Conservation (phyloP, 768 basidiomycete genomes). For the Russula olivacea region DNA sequence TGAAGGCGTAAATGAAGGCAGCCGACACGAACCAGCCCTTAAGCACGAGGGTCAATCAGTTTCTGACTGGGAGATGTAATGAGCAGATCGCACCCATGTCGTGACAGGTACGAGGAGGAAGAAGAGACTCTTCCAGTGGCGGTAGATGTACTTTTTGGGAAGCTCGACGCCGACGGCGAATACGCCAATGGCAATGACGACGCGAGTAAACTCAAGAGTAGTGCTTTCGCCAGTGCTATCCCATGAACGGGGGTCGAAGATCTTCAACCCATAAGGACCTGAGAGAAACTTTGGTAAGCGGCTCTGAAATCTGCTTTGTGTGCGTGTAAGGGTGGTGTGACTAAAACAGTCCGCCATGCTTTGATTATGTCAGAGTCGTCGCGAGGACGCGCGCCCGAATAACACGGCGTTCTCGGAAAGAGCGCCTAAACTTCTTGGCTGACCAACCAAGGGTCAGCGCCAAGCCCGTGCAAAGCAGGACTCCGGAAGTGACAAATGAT, state of each 20-base stretch:
- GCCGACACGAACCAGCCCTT: constrained; percentile 95
- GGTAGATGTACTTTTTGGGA: constrained; percentile 88
- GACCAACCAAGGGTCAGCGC: not conserved
- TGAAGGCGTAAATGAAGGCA: constrained; percentile 82
- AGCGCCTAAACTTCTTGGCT: not conserved
- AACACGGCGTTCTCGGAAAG: too few relatives aligned
- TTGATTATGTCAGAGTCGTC: not conserved
- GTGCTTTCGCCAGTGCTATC: constrained; percentile 48
- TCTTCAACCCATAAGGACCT: constrained; percentile 78
- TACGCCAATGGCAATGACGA: constrained; percentile 93
- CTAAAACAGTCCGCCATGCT: not conserved
- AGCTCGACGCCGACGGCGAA: constrained; percentile 98
- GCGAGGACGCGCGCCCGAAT: not conserved
- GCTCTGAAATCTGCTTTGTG: not conserved
- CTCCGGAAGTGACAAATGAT: too few relatives aligned
- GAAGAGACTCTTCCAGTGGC: constrained; percentile 88
- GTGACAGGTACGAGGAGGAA: constrained; percentile 82
- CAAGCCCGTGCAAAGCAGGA: not conserved
- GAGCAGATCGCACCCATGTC: constrained; percentile 60
- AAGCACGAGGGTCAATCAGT: constrained; percentile 2
- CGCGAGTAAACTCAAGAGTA: constrained; percentile 85
- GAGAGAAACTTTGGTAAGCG: not conserved
- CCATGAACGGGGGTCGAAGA: constrained; percentile 83
- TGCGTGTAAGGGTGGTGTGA: not conserved
- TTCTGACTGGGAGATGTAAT: not conserved